A percentile compares a stretch with the other conserved stretches of the same genome.
These are phyloP conservation scores for Cryptococcus depauperatus DNA, from an alignment of 1,284 basidiomycete genomes.

Conservation along the genomic window DNA sequence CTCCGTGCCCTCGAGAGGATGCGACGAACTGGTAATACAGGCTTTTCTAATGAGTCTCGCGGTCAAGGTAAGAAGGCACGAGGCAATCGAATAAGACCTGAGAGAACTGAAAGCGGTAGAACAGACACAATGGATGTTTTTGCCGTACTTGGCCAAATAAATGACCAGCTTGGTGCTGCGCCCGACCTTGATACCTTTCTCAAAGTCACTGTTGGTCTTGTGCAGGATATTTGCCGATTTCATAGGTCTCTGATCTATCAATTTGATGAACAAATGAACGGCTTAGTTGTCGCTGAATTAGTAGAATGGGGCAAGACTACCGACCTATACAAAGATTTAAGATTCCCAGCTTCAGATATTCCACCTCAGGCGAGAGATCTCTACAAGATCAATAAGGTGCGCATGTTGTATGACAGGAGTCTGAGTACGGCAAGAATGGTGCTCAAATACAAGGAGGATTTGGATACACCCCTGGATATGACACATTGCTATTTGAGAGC, in stretches of 20 bases:
- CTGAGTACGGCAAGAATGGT: constrained; percentile 72
- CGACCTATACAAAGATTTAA: constrained; percentile 58
- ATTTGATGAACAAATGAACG: constrained; percentile 50
- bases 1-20: constrained; percentile 65
- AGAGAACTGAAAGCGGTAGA: constrained; percentile 1
- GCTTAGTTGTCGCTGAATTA: constrained; percentile 71
- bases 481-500: constrained; percentile 77
- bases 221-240: constrained; percentile 75
- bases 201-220: constrained; percentile 68
- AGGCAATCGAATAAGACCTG: constrained; percentile 4
- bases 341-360: constrained; percentile 56
- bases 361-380: constrained; percentile 53
- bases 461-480: constrained; percentile 73
- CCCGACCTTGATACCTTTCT: constrained; percentile 64
- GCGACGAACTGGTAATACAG: constrained; percentile 47
- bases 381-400: constrained; percentile 64
- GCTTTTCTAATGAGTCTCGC: constrained; percentile 8
- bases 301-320: constrained; percentile 74
- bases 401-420: constrained; percentile 69
- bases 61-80: constrained; percentile 9
- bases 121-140: constrained; percentile 69
- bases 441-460: constrained; percentile 57
- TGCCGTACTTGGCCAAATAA: constrained; percentile 71
- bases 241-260: constrained; percentile 85
- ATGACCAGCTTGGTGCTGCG: constrained; percentile 69